Evolutionary conservation across 495 filamentous ascomycete genomes (phyloP).

Genomic region (Penicillium canescens): DNA sequence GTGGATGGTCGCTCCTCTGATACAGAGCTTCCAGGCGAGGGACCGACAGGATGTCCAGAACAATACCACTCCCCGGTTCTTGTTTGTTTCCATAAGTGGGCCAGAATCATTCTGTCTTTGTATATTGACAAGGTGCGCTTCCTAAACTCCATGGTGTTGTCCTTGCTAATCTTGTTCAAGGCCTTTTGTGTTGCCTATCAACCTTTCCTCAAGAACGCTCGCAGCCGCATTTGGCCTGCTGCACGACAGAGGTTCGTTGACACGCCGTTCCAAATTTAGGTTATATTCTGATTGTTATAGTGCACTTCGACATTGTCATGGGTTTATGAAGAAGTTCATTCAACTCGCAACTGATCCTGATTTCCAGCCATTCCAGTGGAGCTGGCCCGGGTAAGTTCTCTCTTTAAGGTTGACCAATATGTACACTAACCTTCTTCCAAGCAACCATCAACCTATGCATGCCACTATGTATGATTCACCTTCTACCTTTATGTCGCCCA

Average conservation of each 20-base stretch:
- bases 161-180: constrained; percentile 14
- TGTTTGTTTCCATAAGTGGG: constrained; percentile 50
- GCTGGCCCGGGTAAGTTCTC: constrained; percentile 47
- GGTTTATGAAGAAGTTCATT: constrained; percentile 57
- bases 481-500: neutral
- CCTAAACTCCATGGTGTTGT: neutral
- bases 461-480: constrained; percentile 43
- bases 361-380: constrained; percentile 60
- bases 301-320: constrained; percentile 54
- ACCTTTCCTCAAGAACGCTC: constrained; percentile 57
- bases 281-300: constrained; percentile 26
- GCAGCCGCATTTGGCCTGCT: constrained; percentile 53
- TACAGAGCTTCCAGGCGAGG: constrained; percentile 38
- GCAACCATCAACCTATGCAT: constrained; percentile 58
- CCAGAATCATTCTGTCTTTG: constrained; percentile 42
- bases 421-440: constrained; percentile 9
- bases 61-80: constrained; percentile 48
- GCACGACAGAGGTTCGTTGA: constrained; percentile 48
- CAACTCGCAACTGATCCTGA: constrained; percentile 51
- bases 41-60: constrained; percentile 37
- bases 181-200: constrained; percentile 57
- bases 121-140: constrained; percentile 45
- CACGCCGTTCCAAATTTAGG: neutral
- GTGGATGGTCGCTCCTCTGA: constrained; percentile 26
- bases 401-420: neutral